Evolutionary conservation across 1,139 yeast genomes (phyloP).

Genomic region (Starmera stellimalicola): DNA sequence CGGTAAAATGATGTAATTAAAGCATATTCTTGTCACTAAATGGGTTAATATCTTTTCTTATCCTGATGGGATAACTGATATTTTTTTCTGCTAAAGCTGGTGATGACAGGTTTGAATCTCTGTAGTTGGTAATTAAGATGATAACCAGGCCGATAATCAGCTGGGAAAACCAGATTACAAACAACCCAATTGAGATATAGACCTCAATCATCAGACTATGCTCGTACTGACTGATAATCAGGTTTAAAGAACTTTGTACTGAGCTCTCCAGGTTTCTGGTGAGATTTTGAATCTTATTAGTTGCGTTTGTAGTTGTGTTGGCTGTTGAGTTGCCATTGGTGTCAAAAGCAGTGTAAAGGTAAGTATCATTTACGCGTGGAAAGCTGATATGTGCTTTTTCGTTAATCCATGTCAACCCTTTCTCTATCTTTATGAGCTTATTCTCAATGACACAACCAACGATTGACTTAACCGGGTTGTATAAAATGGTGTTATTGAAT

Average conservation of each 20-base stretch:
- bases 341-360: conserved; percentile 16
- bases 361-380: conserved; percentile 38
- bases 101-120: too few species aligned
- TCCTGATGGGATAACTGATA: too few species aligned
- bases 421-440: conserved; percentile 53
- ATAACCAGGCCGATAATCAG: conserved; percentile 29
- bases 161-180: conserved; percentile 42
- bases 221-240: conserved; percentile 25
- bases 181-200: conserved; percentile 31
- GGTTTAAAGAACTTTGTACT: conserved; percentile 19
- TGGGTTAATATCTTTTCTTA: too few species aligned
- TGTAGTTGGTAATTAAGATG: conserved; percentile 6
- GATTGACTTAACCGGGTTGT: conserved; percentile 50
- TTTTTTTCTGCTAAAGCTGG: too few species aligned
- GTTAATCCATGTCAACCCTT: conserved; percentile 74
- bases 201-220: conserved; percentile 35
- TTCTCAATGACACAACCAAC: conserved; percentile 75
- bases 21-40: too few species aligned
- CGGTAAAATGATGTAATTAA: too few species aligned
- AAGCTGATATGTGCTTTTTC: conserved; percentile 49
- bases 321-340: neutral
- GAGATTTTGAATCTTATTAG: conserved; percentile 7
- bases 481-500: conserved; percentile 63
- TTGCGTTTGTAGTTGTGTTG: neutral
- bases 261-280: conserved; percentile 17